Conservation (phyloP, 306 rosid species). For the Gillenia trifoliata region DNA sequence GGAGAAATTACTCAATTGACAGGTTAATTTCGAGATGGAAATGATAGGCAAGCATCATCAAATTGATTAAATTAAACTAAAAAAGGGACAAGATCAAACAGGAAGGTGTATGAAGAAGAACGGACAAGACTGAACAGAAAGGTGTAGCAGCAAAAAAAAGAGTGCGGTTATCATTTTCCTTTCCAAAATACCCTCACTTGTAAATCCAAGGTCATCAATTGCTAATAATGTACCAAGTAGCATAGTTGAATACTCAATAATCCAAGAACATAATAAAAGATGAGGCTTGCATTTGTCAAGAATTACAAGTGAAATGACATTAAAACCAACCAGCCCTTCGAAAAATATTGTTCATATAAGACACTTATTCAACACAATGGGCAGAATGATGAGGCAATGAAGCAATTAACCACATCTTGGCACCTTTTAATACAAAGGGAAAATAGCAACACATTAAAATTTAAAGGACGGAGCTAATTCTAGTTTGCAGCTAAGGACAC, state of each 20-base stretch:
- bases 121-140: too few relatives aligned
- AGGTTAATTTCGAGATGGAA: too few relatives aligned
- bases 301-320: not conserved
- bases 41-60: too few relatives aligned
- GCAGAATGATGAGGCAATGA: not conserved
- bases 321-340: not conserved
- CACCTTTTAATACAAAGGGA: slow-evolving; percentile 2
- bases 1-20: not conserved
- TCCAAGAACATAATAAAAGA: not conserved
- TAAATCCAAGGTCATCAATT: not conserved
- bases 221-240: not conserved
- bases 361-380: slow-evolving; percentile 27
- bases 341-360: not conserved
- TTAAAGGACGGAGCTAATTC: not conserved
- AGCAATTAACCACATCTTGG: slow-evolving; percentile 19
- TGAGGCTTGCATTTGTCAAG: not conserved
- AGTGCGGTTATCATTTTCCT: too few relatives aligned
- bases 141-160: too few relatives aligned
- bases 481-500: slow-evolving; percentile 7
- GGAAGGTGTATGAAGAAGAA: too few relatives aligned
- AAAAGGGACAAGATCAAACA: too few relatives aligned
- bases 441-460: not conserved
- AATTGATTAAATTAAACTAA: too few relatives aligned
- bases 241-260: not conserved
- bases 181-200: not conserved